Percentiles rank a stretch among this genome's conserved stretches.
Conservation (phyloP, 1,284 basidiomycete genomes). For the Trichosporon asahii region DNA sequence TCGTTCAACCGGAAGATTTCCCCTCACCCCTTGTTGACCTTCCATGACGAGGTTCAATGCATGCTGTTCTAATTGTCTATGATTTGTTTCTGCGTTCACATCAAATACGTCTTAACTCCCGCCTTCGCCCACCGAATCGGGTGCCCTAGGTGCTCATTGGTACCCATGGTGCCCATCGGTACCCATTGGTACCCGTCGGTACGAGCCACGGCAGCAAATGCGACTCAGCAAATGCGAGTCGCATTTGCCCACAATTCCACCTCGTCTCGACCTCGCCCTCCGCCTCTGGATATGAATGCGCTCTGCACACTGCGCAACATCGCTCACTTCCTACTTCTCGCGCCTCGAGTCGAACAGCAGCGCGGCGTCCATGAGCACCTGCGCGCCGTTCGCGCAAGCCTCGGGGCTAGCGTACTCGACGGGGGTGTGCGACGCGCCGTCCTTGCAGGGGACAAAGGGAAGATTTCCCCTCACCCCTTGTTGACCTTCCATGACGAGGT, state of each 20-base stretch:
- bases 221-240: too few relatives aligned
- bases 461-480: not conserved
- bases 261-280: too few relatives aligned
- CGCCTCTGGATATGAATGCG: too few relatives aligned
- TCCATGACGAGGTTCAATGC: not conserved
- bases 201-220: too few relatives aligned
- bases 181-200: too few relatives aligned
- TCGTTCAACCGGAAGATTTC: not conserved
- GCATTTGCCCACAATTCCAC: too few relatives aligned
- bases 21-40: not conserved
- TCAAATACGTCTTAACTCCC: too few relatives aligned
- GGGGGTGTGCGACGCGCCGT: constrained; percentile 34
- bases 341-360: not conserved
- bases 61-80: not conserved
- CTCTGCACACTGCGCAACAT: not conserved
- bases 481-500: not conserved
- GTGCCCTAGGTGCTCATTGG: too few relatives aligned
- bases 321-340: not conserved
- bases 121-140: too few relatives aligned
- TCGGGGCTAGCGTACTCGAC: constrained; percentile 31
- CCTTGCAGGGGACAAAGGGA: constrained; percentile 32
- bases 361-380: constrained; percentile 22
- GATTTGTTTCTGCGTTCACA: not conserved
- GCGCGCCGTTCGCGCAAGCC: constrained; percentile 25
- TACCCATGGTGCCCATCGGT: too few relatives aligned